phyloP scores from a whole-genome alignment of 495 filamentous ascomycete genomes.

The Talaromyces borbonicus region DNA sequence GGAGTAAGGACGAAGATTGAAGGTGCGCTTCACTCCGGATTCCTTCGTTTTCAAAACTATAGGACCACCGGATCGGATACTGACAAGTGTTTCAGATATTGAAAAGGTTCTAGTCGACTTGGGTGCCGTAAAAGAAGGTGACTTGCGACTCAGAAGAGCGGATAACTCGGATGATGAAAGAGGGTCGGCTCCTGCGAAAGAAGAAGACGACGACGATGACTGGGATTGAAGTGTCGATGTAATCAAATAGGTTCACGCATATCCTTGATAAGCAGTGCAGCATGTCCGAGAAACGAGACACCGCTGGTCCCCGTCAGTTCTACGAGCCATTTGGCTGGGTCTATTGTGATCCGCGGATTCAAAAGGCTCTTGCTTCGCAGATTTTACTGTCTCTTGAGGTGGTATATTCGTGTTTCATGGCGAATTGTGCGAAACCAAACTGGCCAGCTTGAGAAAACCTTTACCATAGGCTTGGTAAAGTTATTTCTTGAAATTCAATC shows the following conservation, averaged over 20 bases:
- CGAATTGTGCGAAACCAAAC: no score
- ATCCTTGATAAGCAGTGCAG: background rate
- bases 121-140: slow-evolving; percentile 64
- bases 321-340: no score
- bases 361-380: no score
- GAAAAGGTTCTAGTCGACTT: slow-evolving; percentile 73
- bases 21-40: slow-evolving; percentile 43
- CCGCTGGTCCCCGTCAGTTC: no score
- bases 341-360: no score
- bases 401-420: no score
- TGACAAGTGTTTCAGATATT: slow-evolving; percentile 35
- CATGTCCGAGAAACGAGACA: background rate
- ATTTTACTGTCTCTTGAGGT: no score
- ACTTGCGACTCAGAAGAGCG: slow-evolving; percentile 63
- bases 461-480: no score
- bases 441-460: no score
- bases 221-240: slow-evolving; percentile 50
- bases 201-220: slow-evolving; percentile 64
- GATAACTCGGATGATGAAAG: slow-evolving; percentile 49
- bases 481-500: no score
- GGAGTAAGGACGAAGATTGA: slow-evolving; percentile 58
- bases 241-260: background rate
- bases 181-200: slow-evolving; percentile 22
- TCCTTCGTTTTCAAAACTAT: slow-evolving; percentile 1
- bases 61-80: no score